Evolutionary conservation across 208 protist genomes (phyloP), one percentile per base, ranked within the genome.

Genomic region (Wallacemonas rigidus): DNA sequence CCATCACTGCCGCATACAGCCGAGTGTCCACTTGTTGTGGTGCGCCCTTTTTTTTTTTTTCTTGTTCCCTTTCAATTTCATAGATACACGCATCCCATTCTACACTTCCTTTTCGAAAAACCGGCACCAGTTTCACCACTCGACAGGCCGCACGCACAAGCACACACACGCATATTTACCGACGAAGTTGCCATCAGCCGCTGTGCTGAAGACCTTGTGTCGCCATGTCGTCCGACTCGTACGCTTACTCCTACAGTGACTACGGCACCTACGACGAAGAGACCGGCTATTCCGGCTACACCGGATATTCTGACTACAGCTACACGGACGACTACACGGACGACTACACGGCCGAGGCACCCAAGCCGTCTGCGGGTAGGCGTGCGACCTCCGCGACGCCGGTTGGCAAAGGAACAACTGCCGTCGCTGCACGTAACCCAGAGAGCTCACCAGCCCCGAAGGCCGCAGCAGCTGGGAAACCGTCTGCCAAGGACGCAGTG

Each of bases 221-320:
- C 26, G 8, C 36, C 9, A 74, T 72, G 40, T 67, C 50, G 38
- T 40, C 53, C 6, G 69, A 71, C 47, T 45, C 54, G 11, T 71
- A 62, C 57, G 36, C 35, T 14, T 76, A 82, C 61, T 80, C 81
- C 3, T 85, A 81, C 72, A 72, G 50, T 5, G 56, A 54, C 60
- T 65, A 65, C 60, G 43, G 60, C 12, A 26, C 60, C 9, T 65
- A 65, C 60, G 60, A 65, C 41, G 60, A 65, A 35, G 60, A 65
- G 43, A 38, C 60, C 4, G 60, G 14, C 3, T 65, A 65, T 41
- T 51, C 36, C 38, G 60, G 60, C 11, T 60, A 60, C 55, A 36
- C 55, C 7, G 55, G 35, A 60, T 8, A 65, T 15, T 14, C 36
- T 11, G 39, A 8, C 40, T 45, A 48, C 26, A 48, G 11, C 40